Evolutionary conservation across 2,329 filamentous ascomycete genomes (phyloP).

Genomic region (Botrytis medusae): DNA sequence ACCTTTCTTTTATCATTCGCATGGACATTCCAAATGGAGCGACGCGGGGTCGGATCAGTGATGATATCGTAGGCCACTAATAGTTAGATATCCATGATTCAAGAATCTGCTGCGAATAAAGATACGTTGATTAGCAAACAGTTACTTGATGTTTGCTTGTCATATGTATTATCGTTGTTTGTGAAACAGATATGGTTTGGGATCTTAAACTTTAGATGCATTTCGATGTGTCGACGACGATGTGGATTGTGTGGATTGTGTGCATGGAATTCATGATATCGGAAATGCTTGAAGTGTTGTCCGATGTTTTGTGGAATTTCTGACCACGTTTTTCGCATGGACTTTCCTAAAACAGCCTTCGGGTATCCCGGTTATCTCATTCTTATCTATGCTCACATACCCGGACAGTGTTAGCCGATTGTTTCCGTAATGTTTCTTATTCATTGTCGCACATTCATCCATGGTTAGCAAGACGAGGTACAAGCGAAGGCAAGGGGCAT

Average conservation of each 20-base stretch:
- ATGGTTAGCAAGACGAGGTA: not conserved
- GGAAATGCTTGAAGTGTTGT: not conserved
- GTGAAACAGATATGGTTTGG: not conserved
- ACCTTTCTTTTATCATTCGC: constrained; percentile 25
- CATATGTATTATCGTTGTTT: not conserved
- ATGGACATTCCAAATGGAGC: constrained; percentile 29
- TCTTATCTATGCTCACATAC: not conserved
- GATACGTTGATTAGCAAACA: not conserved
- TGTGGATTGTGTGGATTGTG: not conserved
- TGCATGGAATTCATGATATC: not conserved
- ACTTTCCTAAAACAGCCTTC: not conserved
- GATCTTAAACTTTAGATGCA: not conserved
- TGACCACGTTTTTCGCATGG: not conserved
- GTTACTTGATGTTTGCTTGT: not conserved
- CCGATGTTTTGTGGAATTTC: constrained; percentile 1
- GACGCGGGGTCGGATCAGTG: constrained; percentile 24
- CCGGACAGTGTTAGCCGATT: not conserved
- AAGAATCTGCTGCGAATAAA: not conserved
- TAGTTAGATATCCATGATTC: not conserved
- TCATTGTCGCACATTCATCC: not conserved
- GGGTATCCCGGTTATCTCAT: not conserved
- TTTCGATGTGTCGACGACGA: not conserved
- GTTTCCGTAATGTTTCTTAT: not conserved
- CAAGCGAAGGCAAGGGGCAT: not conserved
- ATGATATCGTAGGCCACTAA: not conserved